Conservation (phyloP, 495 filamentous ascomycete species). For the Parmelia sp. region DNA sequence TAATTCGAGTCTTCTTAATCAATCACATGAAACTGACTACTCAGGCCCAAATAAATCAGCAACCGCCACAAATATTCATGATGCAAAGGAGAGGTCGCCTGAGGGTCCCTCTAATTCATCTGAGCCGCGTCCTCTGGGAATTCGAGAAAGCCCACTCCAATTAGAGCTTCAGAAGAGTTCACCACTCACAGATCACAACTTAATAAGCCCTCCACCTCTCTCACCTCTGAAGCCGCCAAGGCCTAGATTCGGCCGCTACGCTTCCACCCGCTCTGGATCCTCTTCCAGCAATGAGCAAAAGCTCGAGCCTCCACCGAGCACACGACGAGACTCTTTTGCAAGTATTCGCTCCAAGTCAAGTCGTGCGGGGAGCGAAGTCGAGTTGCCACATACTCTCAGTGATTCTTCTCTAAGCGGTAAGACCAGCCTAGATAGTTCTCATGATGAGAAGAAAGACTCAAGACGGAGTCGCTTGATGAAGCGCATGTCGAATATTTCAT, state of each 20-base stretch:
- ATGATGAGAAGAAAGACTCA: conserved; percentile 57
- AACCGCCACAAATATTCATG: conserved; percentile 69
- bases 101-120: conserved; percentile 37
- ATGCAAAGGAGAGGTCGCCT: conserved; percentile 36
- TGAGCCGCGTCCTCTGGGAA: conserved; percentile 48
- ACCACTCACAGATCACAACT: conserved; percentile 62
- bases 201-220: conserved; percentile 14
- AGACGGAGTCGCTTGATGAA: conserved; percentile 69
- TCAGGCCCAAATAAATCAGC: conserved; percentile 66
- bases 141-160: conserved; percentile 62
- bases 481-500: conserved; percentile 64
- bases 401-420: conserved; percentile 30
- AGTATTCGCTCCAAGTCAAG: conserved; percentile 35
- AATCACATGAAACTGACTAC: conserved; percentile 20
- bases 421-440: conserved; percentile 34
- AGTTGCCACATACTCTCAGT: conserved; percentile 38
- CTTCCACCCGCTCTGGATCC: conserved; percentile 25
- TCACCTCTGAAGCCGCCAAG: conserved; percentile 24
- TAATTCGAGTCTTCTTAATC: conserved; percentile 11
- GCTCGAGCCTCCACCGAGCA: conserved; percentile 15
- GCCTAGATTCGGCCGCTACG: conserved; percentile 17
- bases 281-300: conserved; percentile 25
- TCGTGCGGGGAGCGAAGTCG: conserved; percentile 35
- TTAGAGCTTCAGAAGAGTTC: conserved; percentile 62
- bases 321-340: conserved; percentile 32